phyloP scores from a whole-genome alignment of 73 alveolate species.

The Paramecium sonneborni region DNA sequence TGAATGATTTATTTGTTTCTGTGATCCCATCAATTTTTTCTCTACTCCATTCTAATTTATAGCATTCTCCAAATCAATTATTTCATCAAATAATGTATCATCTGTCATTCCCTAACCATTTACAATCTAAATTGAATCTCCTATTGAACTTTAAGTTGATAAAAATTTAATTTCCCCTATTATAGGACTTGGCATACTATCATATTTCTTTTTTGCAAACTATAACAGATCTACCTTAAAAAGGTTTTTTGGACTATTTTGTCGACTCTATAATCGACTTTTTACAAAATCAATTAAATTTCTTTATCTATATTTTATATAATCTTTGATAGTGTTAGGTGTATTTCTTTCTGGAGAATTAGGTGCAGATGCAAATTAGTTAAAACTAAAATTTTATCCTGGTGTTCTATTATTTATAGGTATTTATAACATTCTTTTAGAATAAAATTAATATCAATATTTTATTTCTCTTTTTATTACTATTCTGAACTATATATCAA shows the following conservation, averaged over 20 bases:
- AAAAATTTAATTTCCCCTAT: not conserved
- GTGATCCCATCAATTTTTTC: not conserved
- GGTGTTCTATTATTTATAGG: not conserved
- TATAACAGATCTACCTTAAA: not conserved
- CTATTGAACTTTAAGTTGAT: constrained; percentile 13
- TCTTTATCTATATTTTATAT: not conserved
- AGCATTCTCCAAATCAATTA: not conserved
- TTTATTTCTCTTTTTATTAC: not conserved
- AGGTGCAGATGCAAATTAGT: not conserved
- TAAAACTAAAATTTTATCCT: not conserved
- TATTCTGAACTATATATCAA: not conserved
- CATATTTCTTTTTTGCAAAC: not conserved
- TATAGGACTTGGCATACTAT: not conserved
- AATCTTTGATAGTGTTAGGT: not conserved
- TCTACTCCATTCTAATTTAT: not conserved
- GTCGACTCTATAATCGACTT: not conserved
- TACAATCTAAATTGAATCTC: not conserved
- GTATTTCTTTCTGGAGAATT: constrained; percentile 2
- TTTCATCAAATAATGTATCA: constrained; percentile 21
- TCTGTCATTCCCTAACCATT: not conserved
- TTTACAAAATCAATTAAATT: not conserved
- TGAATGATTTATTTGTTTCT: constrained; percentile 1
- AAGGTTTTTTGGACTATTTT: constrained; percentile 15
- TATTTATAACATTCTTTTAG: not conserved
- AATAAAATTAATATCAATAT: not conserved